Evolutionary conservation across 2,329 filamentous ascomycete species (phyloP), one percentile per base, ranked within the genome.

Genomic region (Metarhizium robertsii): DNA sequence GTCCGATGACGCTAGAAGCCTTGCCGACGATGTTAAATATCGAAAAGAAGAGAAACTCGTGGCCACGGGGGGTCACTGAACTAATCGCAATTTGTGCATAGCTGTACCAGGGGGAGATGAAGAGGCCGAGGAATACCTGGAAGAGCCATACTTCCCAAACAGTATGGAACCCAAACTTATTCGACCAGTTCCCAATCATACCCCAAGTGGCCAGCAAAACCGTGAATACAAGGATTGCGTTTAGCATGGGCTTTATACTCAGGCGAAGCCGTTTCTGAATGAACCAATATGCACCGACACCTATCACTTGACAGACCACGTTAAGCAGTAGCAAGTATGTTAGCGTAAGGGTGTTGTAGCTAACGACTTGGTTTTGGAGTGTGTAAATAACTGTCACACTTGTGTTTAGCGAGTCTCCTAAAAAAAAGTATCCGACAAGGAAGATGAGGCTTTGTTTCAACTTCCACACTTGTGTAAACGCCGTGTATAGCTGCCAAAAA

Each of bases 11-110:
- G 0, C 79, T 81, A 7, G 79, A 83, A 0, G 84, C 84, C 68
- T 88, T 88, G 47, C 84, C 84, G 36, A 87, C 79, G 61, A 87
- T 85, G 58, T 78, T 83, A 69, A 87, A 87, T 1, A 88, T 67
- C 49, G 76, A 80, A 75, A 88, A 88, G 73, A 88, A 88, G 11
- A 88, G 70, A 61, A 86, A 87, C 61, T 87, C 85, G 62, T 86
- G 83, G 45, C 84, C 84, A 7, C 81, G 75, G 0, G 85, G 85
- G 0, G 84, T 86, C 2, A 88, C 83, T 61, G 86, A 85, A 2
- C 79, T 82, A 60, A 88, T 87, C 78, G 88, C 84, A 61, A 84
- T 87, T 65, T 87, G 84, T 0, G 78, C 81, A 67, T 88, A 88
- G 50, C 80, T 82, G 67, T 86, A 87, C 84, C 84, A 87, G 0